These are phyloP conservation scores for Sporisorium reilianum DNA, from an alignment of 1,284 basidiomycete species.

Conservation along the genomic window DNA sequence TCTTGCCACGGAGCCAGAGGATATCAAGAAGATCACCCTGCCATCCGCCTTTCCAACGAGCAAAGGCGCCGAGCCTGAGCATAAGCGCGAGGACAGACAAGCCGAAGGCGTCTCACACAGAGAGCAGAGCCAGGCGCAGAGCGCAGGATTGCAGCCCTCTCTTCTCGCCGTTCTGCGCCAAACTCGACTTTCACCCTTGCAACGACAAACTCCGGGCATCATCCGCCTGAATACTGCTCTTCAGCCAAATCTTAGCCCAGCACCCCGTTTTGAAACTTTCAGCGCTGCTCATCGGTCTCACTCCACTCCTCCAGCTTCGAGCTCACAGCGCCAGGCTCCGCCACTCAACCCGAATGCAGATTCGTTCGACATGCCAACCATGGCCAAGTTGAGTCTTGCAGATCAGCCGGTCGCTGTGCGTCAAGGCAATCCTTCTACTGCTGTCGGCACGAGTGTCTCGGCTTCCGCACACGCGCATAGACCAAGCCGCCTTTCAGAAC, in stretches of 20 bases:
- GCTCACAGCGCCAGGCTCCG: not conserved
- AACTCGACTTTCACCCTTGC: not conserved
- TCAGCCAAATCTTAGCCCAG: not conserved
- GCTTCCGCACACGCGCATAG: not conserved
- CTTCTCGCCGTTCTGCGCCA: not conserved
- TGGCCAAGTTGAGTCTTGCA: not conserved
- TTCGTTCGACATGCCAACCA: not conserved
- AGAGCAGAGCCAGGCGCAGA: no score
- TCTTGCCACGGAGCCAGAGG: not conserved
- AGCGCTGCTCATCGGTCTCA: not conserved
- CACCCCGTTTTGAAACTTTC: not conserved
- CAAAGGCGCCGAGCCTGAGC: not conserved
- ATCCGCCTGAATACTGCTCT: not conserved
- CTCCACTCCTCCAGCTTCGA: not conserved
- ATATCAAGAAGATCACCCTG: not conserved
- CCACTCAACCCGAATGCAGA: not conserved
- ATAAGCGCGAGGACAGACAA: not conserved
- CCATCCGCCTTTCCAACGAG: not conserved
- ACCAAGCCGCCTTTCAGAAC: no score
- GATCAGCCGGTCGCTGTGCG: not conserved
- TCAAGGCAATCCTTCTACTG: not conserved
- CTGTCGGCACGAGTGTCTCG: not conserved
- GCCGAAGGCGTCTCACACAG: no score
- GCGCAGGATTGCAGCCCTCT: no score
- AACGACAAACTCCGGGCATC: not conserved